Conservation (phyloP, 2,329 filamentous ascomycete species). For the Colletotrichum graminicola region DNA sequence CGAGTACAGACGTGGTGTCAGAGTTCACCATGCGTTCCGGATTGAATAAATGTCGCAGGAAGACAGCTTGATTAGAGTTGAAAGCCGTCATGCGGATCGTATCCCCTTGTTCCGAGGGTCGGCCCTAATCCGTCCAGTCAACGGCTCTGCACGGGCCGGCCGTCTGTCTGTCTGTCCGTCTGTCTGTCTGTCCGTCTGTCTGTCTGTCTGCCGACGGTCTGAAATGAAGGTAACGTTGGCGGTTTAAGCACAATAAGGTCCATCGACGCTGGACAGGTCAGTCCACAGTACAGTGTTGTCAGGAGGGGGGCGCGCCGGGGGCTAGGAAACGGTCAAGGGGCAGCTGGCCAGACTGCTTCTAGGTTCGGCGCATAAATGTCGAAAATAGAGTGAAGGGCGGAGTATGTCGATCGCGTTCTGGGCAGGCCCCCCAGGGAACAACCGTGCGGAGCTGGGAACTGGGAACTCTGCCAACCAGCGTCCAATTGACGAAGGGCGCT, state of each 20-base stretch:
- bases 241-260: slow-evolving; percentile 12
- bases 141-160: slow-evolving; percentile 2
- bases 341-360: neutral
- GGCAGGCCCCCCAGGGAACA: slow-evolving; percentile 14
- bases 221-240: slow-evolving; percentile 15
- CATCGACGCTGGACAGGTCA: neutral
- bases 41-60: slow-evolving; percentile 3
- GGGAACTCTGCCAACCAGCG: slow-evolving; percentile 22
- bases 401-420: slow-evolving; percentile 9
- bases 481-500: slow-evolving; percentile 24
- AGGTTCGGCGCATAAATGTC: slow-evolving; percentile 31
- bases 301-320: neutral
- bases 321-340: slow-evolving; percentile 1
- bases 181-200: neutral
- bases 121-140: neutral
- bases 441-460: slow-evolving; percentile 32
- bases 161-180: neutral
- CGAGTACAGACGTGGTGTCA: neutral
- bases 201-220: slow-evolving; percentile 5
- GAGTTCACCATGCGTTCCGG: neutral
- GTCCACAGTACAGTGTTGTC: neutral
- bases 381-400: slow-evolving; percentile 34
- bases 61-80: slow-evolving; percentile 16
- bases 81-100: slow-evolving; percentile 37
- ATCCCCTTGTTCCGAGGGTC: slow-evolving; percentile 13